Base-by-base conservation (phyloP, 2,329 filamentous ascomycete species). In the Ceratocystiopsis sp. region DNA sequence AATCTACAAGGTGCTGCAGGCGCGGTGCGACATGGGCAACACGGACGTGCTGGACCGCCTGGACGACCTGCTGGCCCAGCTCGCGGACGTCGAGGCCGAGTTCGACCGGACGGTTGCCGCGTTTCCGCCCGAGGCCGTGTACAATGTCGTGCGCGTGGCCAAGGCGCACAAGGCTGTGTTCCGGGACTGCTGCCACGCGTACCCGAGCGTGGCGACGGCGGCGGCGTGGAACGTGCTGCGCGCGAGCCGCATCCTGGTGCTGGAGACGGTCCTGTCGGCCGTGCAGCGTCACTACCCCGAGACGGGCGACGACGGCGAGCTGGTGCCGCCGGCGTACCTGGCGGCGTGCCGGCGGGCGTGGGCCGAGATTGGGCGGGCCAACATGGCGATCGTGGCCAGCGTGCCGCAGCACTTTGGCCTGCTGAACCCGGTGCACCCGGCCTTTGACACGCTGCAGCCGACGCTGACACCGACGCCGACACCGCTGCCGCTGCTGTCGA, bases 371-470 rank as follows among this genome's bases (percentile, higher is more conserved):
- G 55, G 60, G 41, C 56, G 56, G 41, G 55, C 69, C 21, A 57
- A 61, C 42, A 55, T 61, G 37, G 61, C 61, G 25, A 61, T 69
- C 39, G 54, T 63, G 36, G 64, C 66, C 38, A 68, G 61, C 42
- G 60, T 69, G 2, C 67, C 67, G 1, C 67, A 70, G 49, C 62
- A 69, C 49, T 64, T 69, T 37, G 67, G 66, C 32, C 55, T 68
- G n/a, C 57, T 70, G 39, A 63, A 58, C 45, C 58, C 62, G 12
- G 54, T 54, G 40, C 61, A 63, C 46, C 54, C 59, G 16, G 54
- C 51, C 37, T 51, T 54, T 25, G 52, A 52, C 35, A 48, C 46
- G 29, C 48, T 51, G 13, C 43, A 42, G 19, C 41, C 47, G 1
- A 21, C 44, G 33, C 44, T 47, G 14, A 42, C 48, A 35, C 19